A percentile compares a stretch with the other conserved stretches of the same genome.
Conservation (phyloP, 2,329 filamentous ascomycete species). For the Huntiella moniliformis region DNA sequence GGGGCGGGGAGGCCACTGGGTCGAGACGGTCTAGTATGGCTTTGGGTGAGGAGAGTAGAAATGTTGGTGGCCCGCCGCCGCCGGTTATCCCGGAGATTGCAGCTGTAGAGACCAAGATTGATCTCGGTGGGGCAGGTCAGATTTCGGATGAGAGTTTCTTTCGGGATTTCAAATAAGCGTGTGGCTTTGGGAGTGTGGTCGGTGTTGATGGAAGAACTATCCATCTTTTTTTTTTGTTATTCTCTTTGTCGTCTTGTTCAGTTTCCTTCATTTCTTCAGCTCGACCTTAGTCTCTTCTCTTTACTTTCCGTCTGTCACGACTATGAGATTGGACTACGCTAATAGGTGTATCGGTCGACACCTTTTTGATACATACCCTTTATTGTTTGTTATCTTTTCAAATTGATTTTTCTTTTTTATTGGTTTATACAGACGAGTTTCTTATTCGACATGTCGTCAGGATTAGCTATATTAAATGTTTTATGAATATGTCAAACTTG, state of each 20-base stretch:
- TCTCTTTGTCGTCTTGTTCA: background rate
- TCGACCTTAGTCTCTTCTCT: background rate
- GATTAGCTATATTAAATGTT: too few species aligned
- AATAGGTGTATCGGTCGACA: too few species aligned
- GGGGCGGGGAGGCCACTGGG: slow-evolving; percentile 18
- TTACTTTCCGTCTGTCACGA: slow-evolving; percentile 1
- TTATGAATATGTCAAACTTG: too few species aligned
- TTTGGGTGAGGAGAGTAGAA: slow-evolving; percentile 19
- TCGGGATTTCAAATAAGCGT: slow-evolving; percentile 35
- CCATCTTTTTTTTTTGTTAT: slow-evolving; percentile 9
- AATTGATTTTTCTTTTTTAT: background rate
- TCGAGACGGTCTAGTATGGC: slow-evolving; percentile 25
- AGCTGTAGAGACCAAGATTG: slow-evolving; percentile 31
- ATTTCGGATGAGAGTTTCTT: slow-evolving; percentile 34
- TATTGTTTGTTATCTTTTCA: background rate
- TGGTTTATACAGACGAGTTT: slow-evolving; percentile 5
- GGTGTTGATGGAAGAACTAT: background rate
- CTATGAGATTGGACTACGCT: background rate
- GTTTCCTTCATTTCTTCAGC: background rate
- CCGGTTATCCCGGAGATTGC: slow-evolving; percentile 42
- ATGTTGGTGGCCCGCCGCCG: slow-evolving; percentile 31
- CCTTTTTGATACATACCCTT: background rate
- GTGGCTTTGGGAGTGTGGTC: background rate
- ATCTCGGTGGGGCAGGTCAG: slow-evolving; percentile 25
- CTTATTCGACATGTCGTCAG: too few species aligned